phyloP scores from a whole-genome alignment of 768 basidiomycete species.

The Rubroboletus pulcherrimus region DNA sequence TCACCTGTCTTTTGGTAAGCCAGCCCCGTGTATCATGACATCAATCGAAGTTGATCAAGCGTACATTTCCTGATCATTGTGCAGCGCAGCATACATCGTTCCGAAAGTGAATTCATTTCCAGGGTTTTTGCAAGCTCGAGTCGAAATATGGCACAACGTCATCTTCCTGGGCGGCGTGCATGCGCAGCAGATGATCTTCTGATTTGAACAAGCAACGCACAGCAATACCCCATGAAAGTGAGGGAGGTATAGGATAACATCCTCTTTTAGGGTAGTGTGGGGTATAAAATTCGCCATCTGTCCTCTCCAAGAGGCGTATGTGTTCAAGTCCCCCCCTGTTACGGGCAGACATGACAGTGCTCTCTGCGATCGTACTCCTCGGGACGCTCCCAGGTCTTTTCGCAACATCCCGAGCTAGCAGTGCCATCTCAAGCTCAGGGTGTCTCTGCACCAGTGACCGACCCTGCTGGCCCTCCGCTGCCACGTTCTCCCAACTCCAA shows the following conservation, averaged over 20 bases:
- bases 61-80: not conserved
- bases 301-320: not conserved
- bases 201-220: not conserved
- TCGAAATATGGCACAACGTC: not conserved
- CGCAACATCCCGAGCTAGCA: not conserved
- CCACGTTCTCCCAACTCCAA: conserved; percentile 32
- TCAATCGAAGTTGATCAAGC: not conserved
- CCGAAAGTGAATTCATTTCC: not conserved
- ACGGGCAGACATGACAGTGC: not conserved
- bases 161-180: no score
- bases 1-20: not conserved
- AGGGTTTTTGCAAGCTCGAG: not conserved
- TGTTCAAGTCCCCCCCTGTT: not conserved
- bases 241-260: no score
- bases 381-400: not conserved
- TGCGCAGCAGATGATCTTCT: not conserved
- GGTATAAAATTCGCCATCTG: not conserved
- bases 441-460: conserved; percentile 38
- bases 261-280: not conserved
- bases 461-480: conserved; percentile 40
- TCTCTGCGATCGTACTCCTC: not conserved
- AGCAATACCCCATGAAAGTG: not conserved
- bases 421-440: not conserved
- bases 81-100: not conserved
- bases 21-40: no score